A percentile compares a stretch with the other conserved stretches of the same genome.
Conservation (phyloP, 257 asterid genomes). For the Rauvolfia tetraphylla region DNA sequence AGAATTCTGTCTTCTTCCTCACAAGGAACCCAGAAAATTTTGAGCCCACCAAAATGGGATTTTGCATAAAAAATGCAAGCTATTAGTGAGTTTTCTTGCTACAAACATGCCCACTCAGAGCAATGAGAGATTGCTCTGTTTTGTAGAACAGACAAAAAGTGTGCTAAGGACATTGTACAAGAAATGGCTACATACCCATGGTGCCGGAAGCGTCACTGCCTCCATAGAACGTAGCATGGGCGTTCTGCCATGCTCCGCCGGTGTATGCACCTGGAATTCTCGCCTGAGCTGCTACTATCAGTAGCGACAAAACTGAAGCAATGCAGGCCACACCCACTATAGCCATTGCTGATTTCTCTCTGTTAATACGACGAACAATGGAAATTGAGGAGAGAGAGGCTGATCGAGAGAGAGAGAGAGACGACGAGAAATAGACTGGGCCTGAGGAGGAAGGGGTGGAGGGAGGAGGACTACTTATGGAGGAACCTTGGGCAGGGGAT, state of each 20-base stretch:
- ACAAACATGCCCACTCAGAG: not conserved
- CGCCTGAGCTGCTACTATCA: conserved; percentile 29
- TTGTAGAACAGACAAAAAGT: not conserved
- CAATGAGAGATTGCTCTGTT: not conserved
- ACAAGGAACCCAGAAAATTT: not conserved
- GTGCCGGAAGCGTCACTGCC: conserved; percentile 93
- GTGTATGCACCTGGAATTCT: conserved; percentile 61
- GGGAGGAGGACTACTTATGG: conserved; percentile 68
- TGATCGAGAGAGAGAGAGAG: not conserved
- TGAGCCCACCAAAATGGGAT: not conserved
- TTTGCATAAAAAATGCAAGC: not conserved
- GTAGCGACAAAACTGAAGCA: conserved; percentile 25
- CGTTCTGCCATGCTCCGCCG: conserved; percentile 63
- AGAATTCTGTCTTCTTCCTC: not conserved
- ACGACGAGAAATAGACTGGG: conserved; percentile 15
- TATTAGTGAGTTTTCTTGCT: not conserved
- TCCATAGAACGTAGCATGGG: conserved; percentile 90
- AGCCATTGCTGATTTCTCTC: conserved; percentile 40
- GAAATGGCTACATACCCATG: conserved; percentile 53
- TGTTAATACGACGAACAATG: not conserved
- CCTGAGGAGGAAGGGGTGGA: conserved; percentile 32
- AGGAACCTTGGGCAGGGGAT: conserved; percentile 25
- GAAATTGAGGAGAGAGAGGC: not conserved
- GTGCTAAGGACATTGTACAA: not conserved
- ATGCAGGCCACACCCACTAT: conserved; percentile 31